Evolutionary conservation across 331 rosid species (phyloP), one percentile per base, ranked within the genome.

Genomic region (Acacia pycnantha): DNA sequence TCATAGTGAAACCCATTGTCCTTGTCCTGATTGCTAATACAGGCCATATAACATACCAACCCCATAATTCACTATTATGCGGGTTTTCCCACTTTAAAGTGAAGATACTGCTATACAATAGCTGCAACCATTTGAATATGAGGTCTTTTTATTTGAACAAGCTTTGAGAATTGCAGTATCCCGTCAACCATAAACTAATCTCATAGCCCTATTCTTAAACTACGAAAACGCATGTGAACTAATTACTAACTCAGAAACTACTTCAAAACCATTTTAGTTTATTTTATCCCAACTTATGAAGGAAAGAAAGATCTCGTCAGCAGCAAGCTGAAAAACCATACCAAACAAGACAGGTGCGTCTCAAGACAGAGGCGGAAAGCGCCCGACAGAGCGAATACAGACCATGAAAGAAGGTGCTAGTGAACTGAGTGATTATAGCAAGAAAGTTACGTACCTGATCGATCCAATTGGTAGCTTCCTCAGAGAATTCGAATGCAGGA

Each of bases 401-500:
- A 22, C 64, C 66, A 59, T 22, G 54, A 50, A 50, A 15, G 21
- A 27, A 77, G 24, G 37, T 2, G 19, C 12, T 43, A 7, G 43
- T 4, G 14, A 72, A 24, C 5, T 4, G 5, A 2, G 11, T 8
- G 74, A 69, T 33, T 48, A 21, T n/a, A 0, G 24, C 9, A 54
- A 65, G 40, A 46, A 40, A 11, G n/a, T 9, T 16, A 46, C 74
- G 31, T 85, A 92, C 97, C 90, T 85, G 85, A 10, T 91, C 88
- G 24, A 89, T 84, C 97, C 97, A 92, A 65, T 87, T 85, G 48
- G 87, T 89, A 79, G 97, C 84, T 26, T 82, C 92, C 5, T 87
- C 87, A 3, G 92, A 82, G 84, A 84, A 91, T 37, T 92, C 95
- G 73, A 92, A 92, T 62, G 95, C 91, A 41, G 95, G 90, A 84